Percentiles rank a stretch among this genome's conserved stretches.
phyloP scores from a whole-genome alignment of 148 eudicot genomes.

The Nepenthes gracilis region DNA sequence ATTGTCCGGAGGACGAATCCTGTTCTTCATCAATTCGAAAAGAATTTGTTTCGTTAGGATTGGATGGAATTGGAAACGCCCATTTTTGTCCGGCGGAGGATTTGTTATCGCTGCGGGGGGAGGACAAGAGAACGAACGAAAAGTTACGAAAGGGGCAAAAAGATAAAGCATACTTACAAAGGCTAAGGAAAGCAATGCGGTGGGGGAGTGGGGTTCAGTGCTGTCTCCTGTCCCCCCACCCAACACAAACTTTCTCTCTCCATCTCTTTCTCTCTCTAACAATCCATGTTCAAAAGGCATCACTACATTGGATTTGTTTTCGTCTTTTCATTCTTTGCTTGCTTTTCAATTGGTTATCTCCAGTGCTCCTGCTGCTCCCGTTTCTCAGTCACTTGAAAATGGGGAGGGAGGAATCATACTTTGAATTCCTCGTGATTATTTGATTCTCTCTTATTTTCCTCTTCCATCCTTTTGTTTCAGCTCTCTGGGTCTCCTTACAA shows the following conservation, averaged over 20 bases:
- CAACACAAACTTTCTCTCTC: neutral
- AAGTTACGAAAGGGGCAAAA: neutral
- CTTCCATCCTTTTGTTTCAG: neutral
- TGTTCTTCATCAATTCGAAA: too few relatives aligned
- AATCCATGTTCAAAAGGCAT: slow-evolving; percentile 30
- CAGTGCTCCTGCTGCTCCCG: slow-evolving; percentile 32
- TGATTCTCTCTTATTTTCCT: slow-evolving; percentile 12
- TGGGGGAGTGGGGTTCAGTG: neutral
- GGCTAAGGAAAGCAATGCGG: neutral
- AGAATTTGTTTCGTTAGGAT: too few relatives aligned
- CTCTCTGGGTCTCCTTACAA: neutral
- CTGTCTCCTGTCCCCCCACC: slow-evolving; percentile 1
- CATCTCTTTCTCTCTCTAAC: neutral
- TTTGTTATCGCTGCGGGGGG: too few relatives aligned
- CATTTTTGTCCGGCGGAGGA: too few relatives aligned
- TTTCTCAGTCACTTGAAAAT: slow-evolving; percentile 28
- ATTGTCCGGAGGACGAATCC: too few relatives aligned
- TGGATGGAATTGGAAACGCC: too few relatives aligned
- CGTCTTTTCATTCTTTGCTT: slow-evolving; percentile 32
- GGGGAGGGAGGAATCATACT: slow-evolving; percentile 46
- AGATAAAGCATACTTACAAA: neutral
- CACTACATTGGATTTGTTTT: slow-evolving; percentile 30
- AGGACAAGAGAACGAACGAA: neutral
- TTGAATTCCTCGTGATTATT: slow-evolving; percentile 35
- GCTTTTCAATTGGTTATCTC: slow-evolving; percentile 53